Conservation (phyloP, 169 alveolate genomes). For the Plasmodium berghei region DNA sequence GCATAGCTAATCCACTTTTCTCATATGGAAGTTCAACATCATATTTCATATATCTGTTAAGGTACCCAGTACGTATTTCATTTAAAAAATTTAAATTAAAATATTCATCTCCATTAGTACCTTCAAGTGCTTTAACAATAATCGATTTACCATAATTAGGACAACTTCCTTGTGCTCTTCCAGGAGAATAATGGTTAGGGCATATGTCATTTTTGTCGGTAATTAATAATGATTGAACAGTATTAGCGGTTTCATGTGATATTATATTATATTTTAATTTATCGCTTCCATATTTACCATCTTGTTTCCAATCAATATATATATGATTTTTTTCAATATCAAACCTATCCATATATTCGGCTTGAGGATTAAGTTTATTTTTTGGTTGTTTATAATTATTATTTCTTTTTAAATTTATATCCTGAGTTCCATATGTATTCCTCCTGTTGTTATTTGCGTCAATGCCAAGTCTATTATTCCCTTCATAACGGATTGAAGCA, state of each 20-base stretch:
- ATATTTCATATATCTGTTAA: neutral
- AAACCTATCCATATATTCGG: constrained; percentile 49
- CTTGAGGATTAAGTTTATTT: constrained; percentile 35
- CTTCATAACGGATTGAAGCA: no score
- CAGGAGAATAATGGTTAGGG: constrained; percentile 66
- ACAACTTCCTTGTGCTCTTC: constrained; percentile 77
- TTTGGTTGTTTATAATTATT: no score
- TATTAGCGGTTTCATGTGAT: constrained; percentile 34
- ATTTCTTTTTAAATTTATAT: no score
- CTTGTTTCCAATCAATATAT: constrained; percentile 52
- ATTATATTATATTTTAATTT: constrained; percentile 40
- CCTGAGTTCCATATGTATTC: no score
- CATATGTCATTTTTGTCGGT: constrained; percentile 21
- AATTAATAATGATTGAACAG: constrained; percentile 42
- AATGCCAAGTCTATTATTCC: no score
- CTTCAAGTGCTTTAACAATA: constrained; percentile 20
- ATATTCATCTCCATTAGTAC: neutral
- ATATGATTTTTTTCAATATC: constrained; percentile 50
- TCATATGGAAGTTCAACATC: constrained; percentile 48
- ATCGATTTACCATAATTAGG: constrained; percentile 73
- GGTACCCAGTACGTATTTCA: constrained; percentile 64
- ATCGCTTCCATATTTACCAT: constrained; percentile 38
- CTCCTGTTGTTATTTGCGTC: no score
- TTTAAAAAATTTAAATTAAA: constrained; percentile 47
- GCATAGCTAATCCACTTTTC: constrained; percentile 73